Percentiles rank a stretch among this genome's conserved stretches.
phyloP scores from a whole-genome alignment of 495 filamentous ascomycete species.

The Lichenothelia convexa region DNA sequence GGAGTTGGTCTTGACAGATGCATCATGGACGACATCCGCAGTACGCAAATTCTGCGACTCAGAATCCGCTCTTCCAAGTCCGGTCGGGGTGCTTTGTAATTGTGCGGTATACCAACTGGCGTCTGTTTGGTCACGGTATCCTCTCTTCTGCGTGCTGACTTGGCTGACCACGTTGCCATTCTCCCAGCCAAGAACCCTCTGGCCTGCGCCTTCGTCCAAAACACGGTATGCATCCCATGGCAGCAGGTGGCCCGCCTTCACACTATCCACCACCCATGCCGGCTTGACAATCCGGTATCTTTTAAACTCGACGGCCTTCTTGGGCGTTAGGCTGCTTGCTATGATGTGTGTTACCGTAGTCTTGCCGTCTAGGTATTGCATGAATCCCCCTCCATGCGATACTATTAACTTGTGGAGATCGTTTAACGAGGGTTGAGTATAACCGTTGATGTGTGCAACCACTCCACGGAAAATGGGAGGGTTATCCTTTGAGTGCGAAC shows the following conservation, averaged over 20 bases:
- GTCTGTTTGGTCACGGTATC: constrained; percentile 60
- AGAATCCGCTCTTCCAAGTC: constrained; percentile 7
- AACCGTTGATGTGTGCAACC: constrained; percentile 80
- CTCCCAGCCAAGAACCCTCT: constrained; percentile 61
- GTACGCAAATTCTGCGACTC: constrained; percentile 7
- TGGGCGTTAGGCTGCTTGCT: constrained; percentile 71
- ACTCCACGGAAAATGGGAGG: constrained; percentile 77
- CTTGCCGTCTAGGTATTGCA: constrained; percentile 90
- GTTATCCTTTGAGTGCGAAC: constrained; percentile 43
- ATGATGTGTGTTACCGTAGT: constrained; percentile 91
- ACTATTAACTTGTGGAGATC: constrained; percentile 76
- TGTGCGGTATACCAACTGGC: constrained; percentile 66
- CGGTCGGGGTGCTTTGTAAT: constrained; percentile 24
- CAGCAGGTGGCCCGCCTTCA: constrained; percentile 58
- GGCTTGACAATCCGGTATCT: constrained; percentile 86
- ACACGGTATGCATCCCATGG: constrained; percentile 74
- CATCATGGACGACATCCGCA: constrained; percentile 7
- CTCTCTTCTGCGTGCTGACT: constrained; percentile 29
- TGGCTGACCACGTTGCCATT: constrained; percentile 51
- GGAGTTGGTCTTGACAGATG: constrained; percentile 8
- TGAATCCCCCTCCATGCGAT: constrained; percentile 75
- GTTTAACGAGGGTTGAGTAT: constrained; percentile 78
- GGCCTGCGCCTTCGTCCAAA: constrained; percentile 57
- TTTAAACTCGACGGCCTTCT: constrained; percentile 72
- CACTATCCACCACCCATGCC: constrained; percentile 86